phyloP scores from a whole-genome alignment of 345 rosid species.

The Hibiscus trionum region DNA sequence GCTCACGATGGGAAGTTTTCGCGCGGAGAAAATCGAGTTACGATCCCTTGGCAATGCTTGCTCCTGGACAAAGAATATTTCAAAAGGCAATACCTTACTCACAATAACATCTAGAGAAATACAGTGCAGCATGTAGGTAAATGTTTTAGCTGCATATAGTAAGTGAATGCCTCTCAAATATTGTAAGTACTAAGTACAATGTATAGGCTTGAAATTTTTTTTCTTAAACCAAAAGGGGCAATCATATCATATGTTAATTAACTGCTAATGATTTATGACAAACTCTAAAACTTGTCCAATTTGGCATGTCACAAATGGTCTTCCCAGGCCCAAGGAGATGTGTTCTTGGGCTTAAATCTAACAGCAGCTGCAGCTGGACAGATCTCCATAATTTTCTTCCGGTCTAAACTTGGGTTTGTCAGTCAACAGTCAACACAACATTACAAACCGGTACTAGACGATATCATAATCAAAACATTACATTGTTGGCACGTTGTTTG shows the following conservation, averaged over 20 bases:
- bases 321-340: background rate
- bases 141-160: constrained; percentile 1
- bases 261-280: background rate
- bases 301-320: background rate
- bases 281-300: background rate
- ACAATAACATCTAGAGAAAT: constrained; percentile 20
- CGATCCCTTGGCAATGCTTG: constrained; percentile 83
- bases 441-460: background rate
- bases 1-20: constrained; percentile 62
- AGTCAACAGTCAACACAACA: too few species aligned
- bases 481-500: too few species aligned
- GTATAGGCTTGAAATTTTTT: constrained; percentile 11
- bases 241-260: constrained; percentile 14
- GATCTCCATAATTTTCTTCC: background rate
- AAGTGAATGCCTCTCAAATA: constrained; percentile 15
- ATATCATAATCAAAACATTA: too few species aligned
- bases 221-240: background rate
- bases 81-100: constrained; percentile 48
- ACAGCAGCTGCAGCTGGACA: background rate
- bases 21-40: constrained; percentile 60
- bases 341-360: background rate
- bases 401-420: too few species aligned
- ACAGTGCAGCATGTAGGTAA: constrained; percentile 11
- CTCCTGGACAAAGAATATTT: constrained; percentile 87
- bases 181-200: constrained; percentile 14